Percentiles rank a stretch among this genome's conserved stretches.
Conservation (phyloP, 2,329 filamentous ascomycete species). For the Colletotrichum gigasporum region DNA sequence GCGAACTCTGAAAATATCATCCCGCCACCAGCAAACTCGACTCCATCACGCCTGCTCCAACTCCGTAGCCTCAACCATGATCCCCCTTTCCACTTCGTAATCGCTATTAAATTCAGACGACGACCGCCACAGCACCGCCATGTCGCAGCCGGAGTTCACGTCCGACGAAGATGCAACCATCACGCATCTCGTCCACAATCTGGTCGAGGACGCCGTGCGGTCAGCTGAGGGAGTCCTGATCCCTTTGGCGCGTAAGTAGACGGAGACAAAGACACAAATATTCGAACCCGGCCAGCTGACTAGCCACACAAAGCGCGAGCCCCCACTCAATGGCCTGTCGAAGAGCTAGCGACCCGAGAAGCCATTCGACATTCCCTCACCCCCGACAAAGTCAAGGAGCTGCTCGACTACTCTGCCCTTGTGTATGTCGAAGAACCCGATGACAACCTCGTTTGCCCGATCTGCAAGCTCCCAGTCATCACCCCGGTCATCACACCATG, state of each 20-base stretch:
- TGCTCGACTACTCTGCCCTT: slow-evolving; percentile 55
- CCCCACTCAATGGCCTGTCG: slow-evolving; percentile 25
- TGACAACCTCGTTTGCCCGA: slow-evolving; percentile 60
- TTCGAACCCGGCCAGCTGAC: not conserved
- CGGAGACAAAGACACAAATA: not conserved
- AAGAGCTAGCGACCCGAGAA: slow-evolving; percentile 25
- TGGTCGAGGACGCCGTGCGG: slow-evolving; percentile 26
- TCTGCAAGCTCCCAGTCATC: slow-evolving; percentile 69
- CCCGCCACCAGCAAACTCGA: not conserved
- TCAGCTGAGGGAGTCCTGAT: slow-evolving; percentile 20
- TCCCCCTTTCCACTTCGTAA: not conserved
- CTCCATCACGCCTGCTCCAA: not conserved
- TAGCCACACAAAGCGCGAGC: slow-evolving; percentile 9
- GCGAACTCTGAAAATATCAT: not conserved
- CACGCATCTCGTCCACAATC: slow-evolving; percentile 24
- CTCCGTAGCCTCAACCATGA: slow-evolving; percentile 6
- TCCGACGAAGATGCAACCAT: slow-evolving; percentile 14
- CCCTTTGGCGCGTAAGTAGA: slow-evolving; percentile 21
- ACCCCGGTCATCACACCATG: slow-evolving; percentile 69
- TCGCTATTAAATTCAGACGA: not conserved
- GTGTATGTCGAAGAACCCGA: slow-evolving; percentile 55
- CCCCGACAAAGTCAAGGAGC: slow-evolving; percentile 15
- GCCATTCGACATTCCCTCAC: slow-evolving; percentile 19
- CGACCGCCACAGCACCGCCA: not conserved
- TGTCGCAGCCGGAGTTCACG: slow-evolving; percentile 19